Percentiles rank a stretch among this genome's conserved stretches.
Conservation (phyloP, 495 filamentous ascomycete genomes). For the Penicillium steckii region DNA sequence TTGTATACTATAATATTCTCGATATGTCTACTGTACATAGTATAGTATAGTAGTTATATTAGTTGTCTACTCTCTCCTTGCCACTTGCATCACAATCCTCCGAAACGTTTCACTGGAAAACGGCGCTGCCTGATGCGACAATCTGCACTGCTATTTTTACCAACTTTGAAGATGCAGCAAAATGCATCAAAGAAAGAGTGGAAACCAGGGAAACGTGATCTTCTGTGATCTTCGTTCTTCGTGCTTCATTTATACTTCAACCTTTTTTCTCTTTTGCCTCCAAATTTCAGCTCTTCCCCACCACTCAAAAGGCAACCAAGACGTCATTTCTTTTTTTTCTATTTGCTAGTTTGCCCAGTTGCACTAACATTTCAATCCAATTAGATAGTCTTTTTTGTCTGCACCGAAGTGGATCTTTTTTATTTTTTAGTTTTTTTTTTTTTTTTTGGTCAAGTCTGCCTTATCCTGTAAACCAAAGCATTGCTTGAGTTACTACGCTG, state of each 20-base stretch:
- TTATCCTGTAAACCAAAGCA: too few relatives aligned
- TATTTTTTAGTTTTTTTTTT: background rate
- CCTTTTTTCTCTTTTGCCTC: background rate
- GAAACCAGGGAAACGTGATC: background rate
- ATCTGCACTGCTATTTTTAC: slow-evolving; percentile 17
- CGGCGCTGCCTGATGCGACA: slow-evolving; percentile 13
- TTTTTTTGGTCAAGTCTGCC: background rate
- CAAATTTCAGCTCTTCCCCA: too few relatives aligned
- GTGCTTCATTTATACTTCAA: background rate
- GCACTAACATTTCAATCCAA: too few relatives aligned
- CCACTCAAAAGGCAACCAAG: background rate
- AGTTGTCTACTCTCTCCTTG: slow-evolving; percentile 14
- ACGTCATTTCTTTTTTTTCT: background rate
- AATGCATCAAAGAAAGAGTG: background rate
- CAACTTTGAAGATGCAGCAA: too few relatives aligned
- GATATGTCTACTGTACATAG: too few relatives aligned
- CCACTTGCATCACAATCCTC: slow-evolving; percentile 22
- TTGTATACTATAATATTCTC: too few relatives aligned
- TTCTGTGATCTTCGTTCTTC: background rate
- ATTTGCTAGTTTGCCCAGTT: too few relatives aligned
- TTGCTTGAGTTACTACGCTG: too few relatives aligned
- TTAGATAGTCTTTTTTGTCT: background rate
- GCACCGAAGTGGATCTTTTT: background rate
- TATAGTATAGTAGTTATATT: too few relatives aligned
- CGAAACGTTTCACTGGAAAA: slow-evolving; percentile 14